Evolutionary conservation across 192 early-diverging fungal genomes (phyloP).

Genomic region (Mortierella hygrophila): DNA sequence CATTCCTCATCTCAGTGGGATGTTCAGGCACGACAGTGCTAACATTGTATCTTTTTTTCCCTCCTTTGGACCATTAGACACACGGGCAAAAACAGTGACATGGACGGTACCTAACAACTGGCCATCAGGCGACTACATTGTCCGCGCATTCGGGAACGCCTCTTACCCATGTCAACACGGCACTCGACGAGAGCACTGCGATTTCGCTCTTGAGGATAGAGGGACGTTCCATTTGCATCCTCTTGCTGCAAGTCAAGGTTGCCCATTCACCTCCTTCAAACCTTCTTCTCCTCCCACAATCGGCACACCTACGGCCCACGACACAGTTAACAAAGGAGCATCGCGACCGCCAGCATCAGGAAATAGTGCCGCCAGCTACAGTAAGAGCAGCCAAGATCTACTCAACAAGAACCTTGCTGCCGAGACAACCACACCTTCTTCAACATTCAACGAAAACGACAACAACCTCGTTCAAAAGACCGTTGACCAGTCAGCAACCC

Average conservation of each 20-base stretch:
- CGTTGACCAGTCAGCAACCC: background rate
- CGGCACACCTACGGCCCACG: background rate
- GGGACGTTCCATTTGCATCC: slow-evolving; percentile 1
- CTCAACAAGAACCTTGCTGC: slow-evolving; percentile 9
- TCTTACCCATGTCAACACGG: slow-evolving; percentile 19
- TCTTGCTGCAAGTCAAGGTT: background rate
- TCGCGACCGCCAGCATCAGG: background rate
- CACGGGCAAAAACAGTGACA: slow-evolving; percentile 3
- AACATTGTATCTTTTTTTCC: background rate
- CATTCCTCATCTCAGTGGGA: background rate
- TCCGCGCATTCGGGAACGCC: slow-evolving; percentile 22
- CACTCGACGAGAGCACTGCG: background rate
- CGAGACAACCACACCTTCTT: background rate
- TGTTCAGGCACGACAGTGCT: too few species aligned
- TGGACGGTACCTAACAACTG: slow-evolving; percentile 20
- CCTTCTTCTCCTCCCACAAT: background rate
- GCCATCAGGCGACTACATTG: slow-evolving; percentile 21
- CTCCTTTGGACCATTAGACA: slow-evolving; percentile 2
- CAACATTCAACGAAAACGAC: background rate
- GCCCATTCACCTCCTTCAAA: background rate
- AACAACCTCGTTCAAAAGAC: background rate
- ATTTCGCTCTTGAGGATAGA: slow-evolving; percentile 13
- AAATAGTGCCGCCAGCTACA: background rate
- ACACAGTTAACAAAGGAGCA: background rate
- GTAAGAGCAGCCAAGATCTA: background rate